These are phyloP conservation scores for Jaltomata sinuosa DNA, from an alignment of 257 asterid genomes.

Conservation along the genomic window DNA sequence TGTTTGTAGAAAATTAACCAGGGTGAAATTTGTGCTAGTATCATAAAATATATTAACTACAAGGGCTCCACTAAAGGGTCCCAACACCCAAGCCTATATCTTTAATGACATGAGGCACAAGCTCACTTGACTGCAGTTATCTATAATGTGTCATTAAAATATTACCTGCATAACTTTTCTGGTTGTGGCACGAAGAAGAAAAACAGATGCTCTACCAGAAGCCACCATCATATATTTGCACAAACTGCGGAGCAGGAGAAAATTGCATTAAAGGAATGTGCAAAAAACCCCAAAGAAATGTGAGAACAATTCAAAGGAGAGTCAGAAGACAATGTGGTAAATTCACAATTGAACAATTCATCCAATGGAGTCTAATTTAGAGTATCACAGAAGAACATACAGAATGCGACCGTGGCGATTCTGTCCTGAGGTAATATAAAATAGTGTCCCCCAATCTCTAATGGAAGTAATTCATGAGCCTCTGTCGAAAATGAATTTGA, in stretches of 20 bases:
- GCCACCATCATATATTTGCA: slow-evolving; percentile 93
- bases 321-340: not conserved
- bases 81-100: slow-evolving; percentile 48
- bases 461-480: not conserved
- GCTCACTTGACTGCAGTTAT: slow-evolving; percentile 6
- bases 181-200: slow-evolving; percentile 42
- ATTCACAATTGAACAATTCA: not conserved
- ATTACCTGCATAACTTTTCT: slow-evolving; percentile 1
- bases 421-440: not conserved
- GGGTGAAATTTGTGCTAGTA: not conserved
- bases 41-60: not conserved
- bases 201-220: slow-evolving; percentile 79
- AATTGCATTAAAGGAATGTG: not conserved
- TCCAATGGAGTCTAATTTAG: not conserved
- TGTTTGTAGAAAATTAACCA: not conserved
- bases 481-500: not conserved
- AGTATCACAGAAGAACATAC: not conserved
- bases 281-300: not conserved
- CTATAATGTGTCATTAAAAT: not conserved
- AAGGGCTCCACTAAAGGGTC: not conserved
- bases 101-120: slow-evolving; percentile 8
- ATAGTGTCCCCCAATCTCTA: not conserved
- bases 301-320: not conserved
- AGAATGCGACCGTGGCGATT: not conserved
- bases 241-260: slow-evolving; percentile 34